Percentiles rank a stretch among this genome's conserved stretches.
Evolutionary conservation across 805 yeast species (phyloP).

Genomic region (Wickerhamiella kazuoi): DNA sequence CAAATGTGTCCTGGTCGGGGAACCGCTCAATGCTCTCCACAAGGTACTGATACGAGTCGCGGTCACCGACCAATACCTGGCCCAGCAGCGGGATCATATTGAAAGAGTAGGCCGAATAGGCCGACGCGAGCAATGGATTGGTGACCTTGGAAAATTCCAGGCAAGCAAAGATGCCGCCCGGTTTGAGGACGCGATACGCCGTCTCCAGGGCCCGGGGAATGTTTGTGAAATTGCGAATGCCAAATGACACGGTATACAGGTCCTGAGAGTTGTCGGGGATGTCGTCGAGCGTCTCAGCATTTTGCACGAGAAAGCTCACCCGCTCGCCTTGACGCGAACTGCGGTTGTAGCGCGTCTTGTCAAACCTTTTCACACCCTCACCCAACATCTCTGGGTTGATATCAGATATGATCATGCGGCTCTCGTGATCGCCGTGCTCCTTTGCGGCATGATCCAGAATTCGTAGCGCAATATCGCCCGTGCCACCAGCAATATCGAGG

Average conservation of each 20-base stretch:
- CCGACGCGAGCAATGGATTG: conserved; percentile 51
- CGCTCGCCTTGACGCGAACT: conserved; percentile 46
- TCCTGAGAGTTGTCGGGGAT: conserved; percentile 81
- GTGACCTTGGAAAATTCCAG: conserved; percentile 87
- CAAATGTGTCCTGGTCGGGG: conserved; percentile 84
- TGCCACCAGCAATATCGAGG: conserved; percentile 96
- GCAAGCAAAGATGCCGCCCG: conserved; percentile 96
- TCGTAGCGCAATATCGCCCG: conserved; percentile 96
- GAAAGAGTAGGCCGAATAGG: conserved; percentile 79
- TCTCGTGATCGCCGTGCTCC: conserved; percentile 52
- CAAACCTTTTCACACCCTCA: conserved; percentile 72
- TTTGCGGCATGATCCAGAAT: conserved; percentile 76
- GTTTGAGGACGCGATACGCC: conserved; percentile 90
- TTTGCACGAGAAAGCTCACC: conserved; percentile 69
- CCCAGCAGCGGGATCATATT: conserved; percentile 86
- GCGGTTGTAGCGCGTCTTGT: conserved; percentile 20
- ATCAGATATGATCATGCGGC: conserved; percentile 82
- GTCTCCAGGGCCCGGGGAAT: conserved; percentile 85
- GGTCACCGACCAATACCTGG: conserved; percentile 83
- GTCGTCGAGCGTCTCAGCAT: conserved; percentile 75
- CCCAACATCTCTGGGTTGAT: conserved; percentile 90
- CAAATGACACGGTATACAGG: conserved; percentile 90
- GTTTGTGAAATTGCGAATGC: conserved; percentile 89
- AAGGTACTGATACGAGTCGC: conserved; percentile 88
- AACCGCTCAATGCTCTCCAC: conserved; percentile 87